Evolutionary conservation across 768 basidiomycete species (phyloP), one percentile per base, ranked within the genome.

Genomic region (Strobilomyces echinocephalus): DNA sequence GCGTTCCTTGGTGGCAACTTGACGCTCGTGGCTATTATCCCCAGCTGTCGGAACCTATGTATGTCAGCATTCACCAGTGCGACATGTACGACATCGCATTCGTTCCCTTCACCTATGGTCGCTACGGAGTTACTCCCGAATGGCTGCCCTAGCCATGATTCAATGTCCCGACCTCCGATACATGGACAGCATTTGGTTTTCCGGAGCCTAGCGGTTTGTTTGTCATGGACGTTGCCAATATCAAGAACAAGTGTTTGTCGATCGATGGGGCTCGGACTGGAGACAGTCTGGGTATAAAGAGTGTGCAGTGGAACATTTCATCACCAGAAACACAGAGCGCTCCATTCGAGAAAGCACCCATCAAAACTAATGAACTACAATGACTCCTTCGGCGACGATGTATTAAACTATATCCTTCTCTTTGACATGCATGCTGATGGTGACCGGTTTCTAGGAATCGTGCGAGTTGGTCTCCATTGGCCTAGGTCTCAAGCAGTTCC

Each of bases 221-320:
- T 49, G 41, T 62, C 54, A 50, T 54, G 40, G 40, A 36, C 50
- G 46, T 46, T 55, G 38, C 64, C 64, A 61, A 56, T 47, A 43
- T 55, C 46, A 45, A 49, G 31, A 21, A 44, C 35, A 50, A 46
- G 21, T 14, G 5, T 1, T 31, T 15, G 50, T 49, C 47, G 6
- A 8, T 18, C 4, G 21, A 31, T 52, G 50, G 54, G 54, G 50
- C 21, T 8, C 18, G 33, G 46, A 10, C 42, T 21, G 18, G 30
- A 34, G 48, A 15, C 31, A 31, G n/a, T 16, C 24, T 26, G 30
- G 36, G 5, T 64, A 64, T 66, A 63, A 58, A 52, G 39, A 28
- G 49, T 20, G 21, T 10, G 1, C 45, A 4, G 21, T 36, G 8
- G 18, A 39, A 35, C 39, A 16, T 34, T 24, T 21, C 24, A 3